Evolutionary conservation across 1,284 basidiomycete species (phyloP), one percentile per base, ranked within the genome.

Genomic region (Papiliotrema flavescens): DNA sequence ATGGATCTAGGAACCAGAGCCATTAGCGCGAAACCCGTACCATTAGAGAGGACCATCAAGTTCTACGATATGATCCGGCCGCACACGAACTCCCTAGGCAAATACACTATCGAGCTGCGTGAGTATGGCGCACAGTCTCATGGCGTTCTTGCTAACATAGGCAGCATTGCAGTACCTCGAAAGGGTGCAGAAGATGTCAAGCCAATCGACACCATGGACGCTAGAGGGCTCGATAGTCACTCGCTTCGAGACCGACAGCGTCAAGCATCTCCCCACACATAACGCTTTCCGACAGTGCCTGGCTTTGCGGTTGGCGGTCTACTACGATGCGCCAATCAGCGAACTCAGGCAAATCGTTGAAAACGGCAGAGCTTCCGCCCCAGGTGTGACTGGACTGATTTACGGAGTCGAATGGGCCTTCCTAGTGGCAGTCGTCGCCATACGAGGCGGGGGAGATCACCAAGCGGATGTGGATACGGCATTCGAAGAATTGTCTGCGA

Each of bases 301-400:
- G 9, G 49, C 55, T 2, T 51, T 72, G 2, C 62, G 68, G 0
- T 54, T 69, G 5, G 59, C 65, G 13, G 55, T 67, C 1, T 48
- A 66, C 5, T 72, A 59, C 51, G 64, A 69, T 39, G 67, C 68
- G 1, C 65, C 69, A 0, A 15, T 53, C 8, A 53, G 55, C 2
- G 53, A 53, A 1, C 43, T 63, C 19, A 17, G 24, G 5, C 23
- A 28, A 0, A 42, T 65, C 3, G 19, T 64, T 14, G 19, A 42
- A 8, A 20, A 24, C 0, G 56, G 49, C 3, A 13, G 35, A 4
- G 13, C 34, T 2, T 48, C 46, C 7, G 43, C 59, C 4, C 46
- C 22, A 20, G 49, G 34, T 3, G 48, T 41, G 28, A 48, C 44
- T 14, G 62, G 65, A 3, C 32, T 61, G 11, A 47, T 56, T 15